A percentile compares a stretch with the other conserved stretches of the same genome.
These are phyloP conservation scores for Pyrus pyrifolia DNA, from an alignment of 306 rosid genomes.

Conservation along the genomic window DNA sequence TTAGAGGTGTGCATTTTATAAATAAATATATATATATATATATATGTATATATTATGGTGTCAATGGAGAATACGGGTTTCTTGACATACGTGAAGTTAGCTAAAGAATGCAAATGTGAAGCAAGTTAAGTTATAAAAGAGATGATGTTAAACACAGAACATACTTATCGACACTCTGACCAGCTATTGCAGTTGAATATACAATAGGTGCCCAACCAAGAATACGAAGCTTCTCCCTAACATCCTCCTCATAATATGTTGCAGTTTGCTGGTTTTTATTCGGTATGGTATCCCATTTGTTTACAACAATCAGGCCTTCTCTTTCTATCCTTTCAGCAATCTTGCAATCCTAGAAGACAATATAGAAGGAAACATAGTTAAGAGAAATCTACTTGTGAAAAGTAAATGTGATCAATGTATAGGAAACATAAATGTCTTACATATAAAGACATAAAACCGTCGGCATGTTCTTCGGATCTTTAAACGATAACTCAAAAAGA, in stretches of 20 bases:
- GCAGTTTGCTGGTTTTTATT: slow-evolving; percentile 92
- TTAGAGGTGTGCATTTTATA: not conserved
- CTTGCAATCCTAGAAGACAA: slow-evolving; percentile 67
- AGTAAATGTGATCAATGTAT: not conserved
- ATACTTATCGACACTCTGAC: slow-evolving; percentile 83
- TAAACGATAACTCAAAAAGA: not conserved
- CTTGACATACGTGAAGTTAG: not conserved
- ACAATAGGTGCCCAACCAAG: slow-evolving; percentile 93
- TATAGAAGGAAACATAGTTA: slow-evolving; percentile 2
- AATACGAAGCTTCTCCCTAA: slow-evolving; percentile 76
- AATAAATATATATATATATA: no score
- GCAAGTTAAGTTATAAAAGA: not conserved
- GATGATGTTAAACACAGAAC: slow-evolving; percentile 15
- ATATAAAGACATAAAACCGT: not conserved
- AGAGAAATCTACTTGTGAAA: not conserved
- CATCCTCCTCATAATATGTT: slow-evolving; percentile 76
- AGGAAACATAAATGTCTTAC: not conserved
- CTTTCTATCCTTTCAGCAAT: slow-evolving; percentile 91
- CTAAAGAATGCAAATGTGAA: not conserved
- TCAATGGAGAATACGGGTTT: not conserved
- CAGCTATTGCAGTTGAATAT: slow-evolving; percentile 82
- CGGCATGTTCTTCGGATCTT: not conserved
- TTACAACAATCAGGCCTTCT: slow-evolving; percentile 91
- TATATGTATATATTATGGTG: not conserved
- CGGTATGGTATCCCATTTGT: slow-evolving; percentile 97